A percentile compares a stretch with the other conserved stretches of the same genome.
phyloP scores from a whole-genome alignment of 2,329 filamentous ascomycete species.

The Aspergillus puulaauensis region DNA sequence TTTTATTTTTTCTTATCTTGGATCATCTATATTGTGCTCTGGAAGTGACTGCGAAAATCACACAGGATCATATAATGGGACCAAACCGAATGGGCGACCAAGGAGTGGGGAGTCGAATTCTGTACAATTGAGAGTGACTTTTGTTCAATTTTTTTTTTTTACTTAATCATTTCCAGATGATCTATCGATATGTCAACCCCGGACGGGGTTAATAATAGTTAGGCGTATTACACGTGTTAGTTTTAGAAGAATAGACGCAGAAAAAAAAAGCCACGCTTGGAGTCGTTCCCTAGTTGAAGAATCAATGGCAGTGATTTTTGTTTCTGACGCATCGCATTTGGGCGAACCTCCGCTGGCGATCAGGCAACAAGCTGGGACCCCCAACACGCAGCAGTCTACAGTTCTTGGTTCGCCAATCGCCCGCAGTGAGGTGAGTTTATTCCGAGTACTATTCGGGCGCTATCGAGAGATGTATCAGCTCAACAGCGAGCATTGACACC shows the following conservation, averaged over 20 bases:
- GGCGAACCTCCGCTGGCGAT: background rate
- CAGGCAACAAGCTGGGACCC: background rate
- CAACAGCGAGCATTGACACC: background rate
- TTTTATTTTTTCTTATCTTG: background rate
- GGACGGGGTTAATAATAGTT: constrained; percentile 17
- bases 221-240: constrained; percentile 11
- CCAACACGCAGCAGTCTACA: too few relatives aligned
- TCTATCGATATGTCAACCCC: constrained; percentile 18
- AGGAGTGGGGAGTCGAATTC: constrained; percentile 7
- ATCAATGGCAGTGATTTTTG: background rate
- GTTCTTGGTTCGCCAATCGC: too few relatives aligned
- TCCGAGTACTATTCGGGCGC: background rate
- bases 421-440: background rate
- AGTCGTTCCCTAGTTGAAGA: background rate
- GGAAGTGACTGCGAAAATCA: constrained; percentile 9
- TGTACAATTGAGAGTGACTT: constrained; percentile 20
- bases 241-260: constrained; percentile 1
- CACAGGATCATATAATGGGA: constrained; percentile 18
- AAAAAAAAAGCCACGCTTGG: background rate
- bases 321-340: constrained; percentile 2
- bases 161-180: constrained; percentile 5
- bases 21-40: constrained; percentile 1
- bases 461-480: background rate
- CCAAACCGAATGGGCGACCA: constrained; percentile 12
- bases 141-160: constrained; percentile 14